phyloP scores from a whole-genome alignment of 2,329 filamentous ascomycete genomes.

The Neonectria magnoliae region DNA sequence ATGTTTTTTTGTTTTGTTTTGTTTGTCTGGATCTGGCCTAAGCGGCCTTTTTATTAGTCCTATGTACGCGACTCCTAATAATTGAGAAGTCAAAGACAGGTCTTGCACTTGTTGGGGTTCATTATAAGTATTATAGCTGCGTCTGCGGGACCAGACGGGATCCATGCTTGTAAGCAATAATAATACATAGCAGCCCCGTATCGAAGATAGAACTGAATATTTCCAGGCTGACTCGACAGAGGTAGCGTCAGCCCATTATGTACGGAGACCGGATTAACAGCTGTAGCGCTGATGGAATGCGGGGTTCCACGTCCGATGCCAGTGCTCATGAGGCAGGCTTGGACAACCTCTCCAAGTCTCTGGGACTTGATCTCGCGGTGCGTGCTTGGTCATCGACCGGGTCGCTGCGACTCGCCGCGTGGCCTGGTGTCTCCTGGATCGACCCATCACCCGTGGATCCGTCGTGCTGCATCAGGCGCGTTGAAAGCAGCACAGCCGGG shows the following conservation, averaged over 20 bases:
- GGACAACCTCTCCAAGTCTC: neutral
- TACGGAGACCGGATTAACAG: neutral
- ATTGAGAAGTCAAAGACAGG: neutral
- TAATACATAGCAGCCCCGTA: neutral
- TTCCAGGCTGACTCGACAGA: neutral
- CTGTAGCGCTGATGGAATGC: neutral
- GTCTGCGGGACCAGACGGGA: no score
- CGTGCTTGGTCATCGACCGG: no score
- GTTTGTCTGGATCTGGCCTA: neutral
- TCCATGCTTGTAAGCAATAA: no score
- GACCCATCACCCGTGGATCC: neutral
- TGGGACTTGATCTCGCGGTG: neutral
- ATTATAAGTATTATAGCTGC: neutral
- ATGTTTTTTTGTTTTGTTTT: no score
- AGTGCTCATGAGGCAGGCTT: neutral
- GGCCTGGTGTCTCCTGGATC: neutral
- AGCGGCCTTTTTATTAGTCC: no score
- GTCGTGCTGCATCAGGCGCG: neutral
- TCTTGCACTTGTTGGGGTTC: neutral
- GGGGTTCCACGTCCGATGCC: neutral
- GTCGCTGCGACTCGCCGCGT: neutral
- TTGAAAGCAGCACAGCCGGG: neutral
- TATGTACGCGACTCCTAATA: no score
- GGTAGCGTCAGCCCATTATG: no score
- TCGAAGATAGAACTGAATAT: neutral